These are phyloP conservation scores for Coprinopsis cinerea DNA, from an alignment of 768 basidiomycete species.

Conservation along the genomic window DNA sequence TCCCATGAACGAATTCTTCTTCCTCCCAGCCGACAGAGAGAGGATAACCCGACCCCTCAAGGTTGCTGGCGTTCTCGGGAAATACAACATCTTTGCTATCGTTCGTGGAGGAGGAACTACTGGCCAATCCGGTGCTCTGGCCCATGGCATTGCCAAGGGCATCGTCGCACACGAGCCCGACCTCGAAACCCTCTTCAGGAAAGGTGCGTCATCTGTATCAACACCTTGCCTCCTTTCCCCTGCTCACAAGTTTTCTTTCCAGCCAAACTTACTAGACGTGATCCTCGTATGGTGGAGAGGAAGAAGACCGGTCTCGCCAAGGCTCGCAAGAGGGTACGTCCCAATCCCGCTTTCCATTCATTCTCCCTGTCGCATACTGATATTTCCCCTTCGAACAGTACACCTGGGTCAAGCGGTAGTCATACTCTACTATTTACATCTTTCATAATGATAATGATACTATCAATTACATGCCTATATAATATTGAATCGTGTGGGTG, in stretches of 20 bases:
- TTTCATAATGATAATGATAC: conserved; percentile 8
- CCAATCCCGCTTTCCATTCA: conserved; percentile 2
- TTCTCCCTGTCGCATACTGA: conserved; percentile 6
- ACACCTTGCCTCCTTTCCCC: background rate
- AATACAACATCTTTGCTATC: conserved; percentile 73
- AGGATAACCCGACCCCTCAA: conserved; percentile 78
- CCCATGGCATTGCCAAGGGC: conserved; percentile 71
- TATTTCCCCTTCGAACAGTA: conserved; percentile 53
- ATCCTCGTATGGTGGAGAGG: conserved; percentile 96
- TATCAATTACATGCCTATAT: conserved; percentile 14
- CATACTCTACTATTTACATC: conserved; percentile 10
- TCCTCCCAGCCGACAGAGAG: conserved; percentile 70
- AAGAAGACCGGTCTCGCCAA: conserved; percentile 94
- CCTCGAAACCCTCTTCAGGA: conserved; percentile 57
- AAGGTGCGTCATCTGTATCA: conserved; percentile 46
- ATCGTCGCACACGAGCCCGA: conserved; percentile 67
- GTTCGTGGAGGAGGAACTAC: conserved; percentile 85
- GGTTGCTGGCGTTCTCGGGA: conserved; percentile 76
- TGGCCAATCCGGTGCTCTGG: conserved; percentile 87
- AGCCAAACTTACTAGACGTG: conserved; percentile 85
- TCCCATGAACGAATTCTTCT: conserved; percentile 77
- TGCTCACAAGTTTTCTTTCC: conserved; percentile 11
- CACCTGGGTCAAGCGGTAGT: conserved; percentile 94
- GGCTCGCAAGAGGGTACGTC: conserved; percentile 81
- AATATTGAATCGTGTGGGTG: conserved; percentile 7